Conservation (phyloP, 306 rosid genomes). For the Trifolium subterraneum region DNA sequence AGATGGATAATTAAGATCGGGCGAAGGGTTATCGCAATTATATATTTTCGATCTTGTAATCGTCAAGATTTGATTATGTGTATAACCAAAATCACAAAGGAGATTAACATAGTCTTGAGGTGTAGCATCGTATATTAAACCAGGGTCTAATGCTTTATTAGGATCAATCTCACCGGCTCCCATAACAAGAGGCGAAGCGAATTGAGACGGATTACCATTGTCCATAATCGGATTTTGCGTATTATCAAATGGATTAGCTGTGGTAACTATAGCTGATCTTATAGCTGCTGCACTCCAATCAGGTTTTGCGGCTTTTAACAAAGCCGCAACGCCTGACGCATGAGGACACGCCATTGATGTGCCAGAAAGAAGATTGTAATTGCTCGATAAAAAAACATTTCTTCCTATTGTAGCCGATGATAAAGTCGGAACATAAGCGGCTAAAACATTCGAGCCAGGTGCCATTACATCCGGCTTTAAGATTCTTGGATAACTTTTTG, state of each 20-base stretch:
- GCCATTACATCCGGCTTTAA: constrained; percentile 69
- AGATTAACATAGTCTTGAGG: constrained; percentile 60
- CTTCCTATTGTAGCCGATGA: constrained; percentile 38
- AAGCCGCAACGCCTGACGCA: constrained; percentile 55
- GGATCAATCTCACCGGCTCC: constrained; percentile 70
- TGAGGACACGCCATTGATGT: constrained; percentile 74
- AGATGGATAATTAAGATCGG: constrained; percentile 63
- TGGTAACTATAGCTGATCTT: constrained; percentile 59
- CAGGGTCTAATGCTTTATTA: constrained; percentile 61
- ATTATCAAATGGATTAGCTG: constrained; percentile 55
- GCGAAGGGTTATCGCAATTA: constrained; percentile 46
- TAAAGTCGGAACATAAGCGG: constrained; percentile 45
- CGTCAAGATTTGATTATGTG: constrained; percentile 46
- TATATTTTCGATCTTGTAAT: constrained; percentile 53
- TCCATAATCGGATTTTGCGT: constrained; percentile 32
- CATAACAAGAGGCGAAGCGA: constrained; percentile 60
- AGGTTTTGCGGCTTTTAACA: constrained; percentile 50
- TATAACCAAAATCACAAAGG: constrained; percentile 48
- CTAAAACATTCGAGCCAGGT: constrained; percentile 57
- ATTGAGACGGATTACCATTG: constrained; percentile 29
- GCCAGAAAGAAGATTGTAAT: constrained; percentile 52
- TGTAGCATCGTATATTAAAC: constrained; percentile 59
- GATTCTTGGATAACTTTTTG: constrained; percentile 39
- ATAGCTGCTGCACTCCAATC: constrained; percentile 65
- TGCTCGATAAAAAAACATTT: constrained; percentile 38